Evolutionary conservation across 495 filamentous ascomycete species (phyloP), one percentile per base, ranked within the genome.

Genomic region (Xylaria sp.): DNA sequence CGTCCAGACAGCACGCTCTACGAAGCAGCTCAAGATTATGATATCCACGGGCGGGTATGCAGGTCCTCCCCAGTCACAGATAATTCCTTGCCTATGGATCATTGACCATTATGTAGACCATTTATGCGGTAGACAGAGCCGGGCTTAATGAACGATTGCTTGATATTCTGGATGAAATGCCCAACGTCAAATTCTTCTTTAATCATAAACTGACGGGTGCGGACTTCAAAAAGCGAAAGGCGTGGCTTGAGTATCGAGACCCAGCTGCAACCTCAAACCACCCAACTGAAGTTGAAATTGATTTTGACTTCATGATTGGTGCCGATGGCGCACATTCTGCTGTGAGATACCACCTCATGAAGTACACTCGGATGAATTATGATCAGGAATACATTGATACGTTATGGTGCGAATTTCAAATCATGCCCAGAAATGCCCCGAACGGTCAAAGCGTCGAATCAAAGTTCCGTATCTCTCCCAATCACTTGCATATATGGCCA

Each of bases 401-500:
- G 0, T 82, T 98, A 11, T 99, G 96, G 96, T 97, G 96, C 82
- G 97, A 99, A 74, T 97, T 98, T 78, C 90, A 89, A 52, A 95
- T 99, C 70, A 83, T 87, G 2, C 76, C 83, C 4, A 78, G 74
- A 43, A 69, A 77, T 29, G 71, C 61, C 6, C 29, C 69, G 3
- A 53, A 72, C 5, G 69, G 72, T 33, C 81, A 85, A 0, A 77
- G 84, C 17, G 72, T 81, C 26, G 82, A 85, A 14, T 85, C 87
- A 35, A 86, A 83, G 71, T 99, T 95, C 78, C 83, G 83, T 40
- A 93, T 98, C 67, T 93, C 92, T 0, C 93, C 93, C 19, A 92
- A 97, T 78, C 93, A 98, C 75, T 87, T 99, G 2, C 96, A 99
- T 79, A 99, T 99, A 81, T 99, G 96, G 96, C 96, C 96, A 1